These are phyloP conservation scores for Torulaspora franciscae DNA, from an alignment of 805 yeast species.

Conservation along the genomic window DNA sequence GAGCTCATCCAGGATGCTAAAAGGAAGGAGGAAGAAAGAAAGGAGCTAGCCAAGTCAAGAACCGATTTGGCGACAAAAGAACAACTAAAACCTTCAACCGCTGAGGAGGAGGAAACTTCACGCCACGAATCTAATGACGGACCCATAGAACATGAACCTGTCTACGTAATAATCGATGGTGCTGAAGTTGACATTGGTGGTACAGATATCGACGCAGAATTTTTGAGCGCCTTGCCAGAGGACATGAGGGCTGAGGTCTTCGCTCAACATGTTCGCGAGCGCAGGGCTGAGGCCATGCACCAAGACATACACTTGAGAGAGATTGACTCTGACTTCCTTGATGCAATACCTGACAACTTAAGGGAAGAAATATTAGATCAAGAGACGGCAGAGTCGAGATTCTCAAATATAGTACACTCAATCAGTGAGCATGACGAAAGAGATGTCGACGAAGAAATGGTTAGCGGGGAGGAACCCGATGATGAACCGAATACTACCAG, in stretches of 20 bases:
- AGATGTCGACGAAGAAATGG: slow-evolving; percentile 21
- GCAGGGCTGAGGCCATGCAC: slow-evolving; percentile 53
- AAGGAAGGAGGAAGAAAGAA: slow-evolving; percentile 29
- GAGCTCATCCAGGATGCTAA: slow-evolving; percentile 32
- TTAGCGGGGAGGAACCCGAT: slow-evolving; percentile 15
- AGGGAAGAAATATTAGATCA: slow-evolving; percentile 59
- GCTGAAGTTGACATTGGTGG: slow-evolving; percentile 79
- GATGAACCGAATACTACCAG: slow-evolving; percentile 7
- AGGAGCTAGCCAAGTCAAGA: slow-evolving; percentile 29
- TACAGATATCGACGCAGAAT: slow-evolving; percentile 88
- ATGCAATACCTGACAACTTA: slow-evolving; percentile 66
- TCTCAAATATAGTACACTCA: slow-evolving; percentile 23
- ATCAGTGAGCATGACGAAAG: slow-evolving; percentile 9
- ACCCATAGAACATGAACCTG: slow-evolving; percentile 43
- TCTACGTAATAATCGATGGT: slow-evolving; percentile 70
- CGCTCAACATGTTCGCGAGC: slow-evolving; percentile 74
- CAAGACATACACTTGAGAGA: slow-evolving; percentile 51
- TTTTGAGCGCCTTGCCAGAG: slow-evolving; percentile 83
- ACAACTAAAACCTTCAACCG: slow-evolving; percentile 25
- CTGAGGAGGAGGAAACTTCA: slow-evolving; percentile 1
- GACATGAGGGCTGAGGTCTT: slow-evolving; percentile 91
- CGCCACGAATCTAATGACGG: slow-evolving; percentile 33
- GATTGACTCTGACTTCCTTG: slow-evolving; percentile 72
- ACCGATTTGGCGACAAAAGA: slow-evolving; percentile 17
- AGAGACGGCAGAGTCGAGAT: slow-evolving; percentile 45